Base-by-base conservation (phyloP, 2,329 filamentous ascomycete genomes). In the Penicillium sp. region DNA sequence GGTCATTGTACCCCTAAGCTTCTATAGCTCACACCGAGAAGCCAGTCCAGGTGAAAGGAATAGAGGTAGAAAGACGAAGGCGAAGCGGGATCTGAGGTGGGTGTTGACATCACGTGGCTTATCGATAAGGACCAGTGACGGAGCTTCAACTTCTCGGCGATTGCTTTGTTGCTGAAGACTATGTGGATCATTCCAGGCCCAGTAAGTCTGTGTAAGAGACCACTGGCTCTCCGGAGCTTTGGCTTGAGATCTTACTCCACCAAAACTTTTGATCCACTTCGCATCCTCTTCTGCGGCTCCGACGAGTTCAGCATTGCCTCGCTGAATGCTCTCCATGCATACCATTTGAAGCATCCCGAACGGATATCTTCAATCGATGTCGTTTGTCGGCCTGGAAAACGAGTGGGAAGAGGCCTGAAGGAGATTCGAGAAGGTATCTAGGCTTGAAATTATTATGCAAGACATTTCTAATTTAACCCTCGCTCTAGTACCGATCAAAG, bases 211-310 rank as follows among this genome's bases (percentile, higher is more conserved):
- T 68, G 63, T 47, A 66, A 60, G 52, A 55, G 58, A 16, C 38
- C 58, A 13, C 43, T 45, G 36, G 39, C 54, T 16, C 42, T 39
- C 38, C 55, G 49, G 22, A 44, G 47, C 18, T 59, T 60, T 49
- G 18, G 46, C 8, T 55, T 49, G 51, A 63, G 70, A 48, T 64
- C 55, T 31, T 63, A 68, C 32, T 61, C 72, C 2, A 72, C 67
- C 32, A 73, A 67, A 48, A 52, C 67, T 9, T 67, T 69, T 60
- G 73, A 80, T 14, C 89, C 91, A 3, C 79, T 99, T 31, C 83
- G 87, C 32, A 91, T 99, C 50, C 82, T 99, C 4, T 99, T 97
- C 75, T 97, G 92, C 75, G 94, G 94, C 59, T 94, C 93, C 3
- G 94, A 99, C 72, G 81, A 86, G 2, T 96, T 97, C 74, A 97